These are phyloP conservation scores for Pilobolus umbonatus DNA, from an alignment of 192 early-diverging fungal species.

Conservation along the genomic window DNA sequence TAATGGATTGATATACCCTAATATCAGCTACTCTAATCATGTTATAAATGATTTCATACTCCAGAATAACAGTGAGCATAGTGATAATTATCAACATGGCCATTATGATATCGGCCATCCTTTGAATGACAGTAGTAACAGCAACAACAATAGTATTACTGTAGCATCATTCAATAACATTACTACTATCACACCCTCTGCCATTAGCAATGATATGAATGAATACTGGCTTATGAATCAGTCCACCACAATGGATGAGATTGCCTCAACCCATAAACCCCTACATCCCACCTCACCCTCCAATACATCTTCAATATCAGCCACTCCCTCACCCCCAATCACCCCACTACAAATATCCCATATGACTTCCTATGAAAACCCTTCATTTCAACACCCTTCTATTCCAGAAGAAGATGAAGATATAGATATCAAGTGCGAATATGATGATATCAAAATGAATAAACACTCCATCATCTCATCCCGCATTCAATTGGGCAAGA, in stretches of 20 bases:
- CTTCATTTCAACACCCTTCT: constrained; percentile 6
- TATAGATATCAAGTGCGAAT: not conserved
- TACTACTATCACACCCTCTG: constrained; percentile 9
- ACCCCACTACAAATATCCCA: constrained; percentile 4
- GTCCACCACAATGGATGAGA: not conserved
- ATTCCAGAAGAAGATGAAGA: constrained; percentile 15
- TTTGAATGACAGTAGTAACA: not conserved
- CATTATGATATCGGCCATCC: not conserved
- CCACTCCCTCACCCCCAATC: not conserved
- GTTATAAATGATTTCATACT: not conserved
- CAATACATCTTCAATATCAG: not conserved
- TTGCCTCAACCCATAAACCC: not conserved
- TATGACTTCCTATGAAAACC: not conserved
- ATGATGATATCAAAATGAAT: not conserved
- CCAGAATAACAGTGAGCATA: not conserved
- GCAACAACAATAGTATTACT: not conserved
- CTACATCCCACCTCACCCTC: constrained; percentile 5
- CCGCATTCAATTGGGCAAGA: not conserved
- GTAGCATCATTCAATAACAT: no score
- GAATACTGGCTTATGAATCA: constrained; percentile 6
- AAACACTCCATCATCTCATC: not conserved
- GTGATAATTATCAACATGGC: not conserved
- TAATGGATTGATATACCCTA: not conserved
- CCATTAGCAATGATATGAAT: not conserved
- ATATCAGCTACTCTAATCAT: not conserved